Percentiles rank a stretch among this genome's conserved stretches.
phyloP scores from a whole-genome alignment of 2,329 filamentous ascomycete species.

The Magnaporthiopsis incrustans region DNA sequence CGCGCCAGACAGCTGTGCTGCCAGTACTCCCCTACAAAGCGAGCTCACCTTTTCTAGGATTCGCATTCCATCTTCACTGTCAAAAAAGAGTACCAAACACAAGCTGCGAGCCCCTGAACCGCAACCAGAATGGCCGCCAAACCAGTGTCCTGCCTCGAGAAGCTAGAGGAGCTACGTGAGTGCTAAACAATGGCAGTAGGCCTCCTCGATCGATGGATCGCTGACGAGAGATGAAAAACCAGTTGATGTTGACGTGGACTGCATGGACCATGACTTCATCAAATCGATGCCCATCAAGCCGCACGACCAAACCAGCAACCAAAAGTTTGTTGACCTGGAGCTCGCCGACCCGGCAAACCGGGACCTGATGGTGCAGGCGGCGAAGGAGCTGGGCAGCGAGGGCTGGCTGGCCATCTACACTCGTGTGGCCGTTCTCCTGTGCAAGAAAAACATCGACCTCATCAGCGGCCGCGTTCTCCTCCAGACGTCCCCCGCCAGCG shows the following conservation, averaged over 20 bases:
- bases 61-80: neutral
- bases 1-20: neutral
- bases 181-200: neutral
- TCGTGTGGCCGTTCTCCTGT: constrained; percentile 37
- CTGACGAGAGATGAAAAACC: neutral
- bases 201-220: neutral
- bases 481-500: constrained; percentile 37
- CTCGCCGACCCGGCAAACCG: constrained; percentile 34
- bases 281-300: constrained; percentile 34
- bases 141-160: constrained; percentile 30
- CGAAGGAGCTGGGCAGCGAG: constrained; percentile 33
- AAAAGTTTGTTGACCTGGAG: constrained; percentile 39
- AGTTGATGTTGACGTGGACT: constrained; percentile 45
- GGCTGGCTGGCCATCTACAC: constrained; percentile 41
- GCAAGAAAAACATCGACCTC: constrained; percentile 35
- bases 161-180: constrained; percentile 32
- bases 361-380: constrained; percentile 31
- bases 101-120: neutral
- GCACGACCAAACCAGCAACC: constrained; percentile 43
- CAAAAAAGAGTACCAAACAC: neutral
- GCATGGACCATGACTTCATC: constrained; percentile 42
- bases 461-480: constrained; percentile 40
- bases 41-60: neutral
- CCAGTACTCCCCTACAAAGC: neutral
- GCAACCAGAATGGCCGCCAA: neutral